Evolutionary conservation across 169 alveolate species (phyloP), one percentile per base, ranked within the genome.

Genomic region (Cyclospora cayetanensis): DNA sequence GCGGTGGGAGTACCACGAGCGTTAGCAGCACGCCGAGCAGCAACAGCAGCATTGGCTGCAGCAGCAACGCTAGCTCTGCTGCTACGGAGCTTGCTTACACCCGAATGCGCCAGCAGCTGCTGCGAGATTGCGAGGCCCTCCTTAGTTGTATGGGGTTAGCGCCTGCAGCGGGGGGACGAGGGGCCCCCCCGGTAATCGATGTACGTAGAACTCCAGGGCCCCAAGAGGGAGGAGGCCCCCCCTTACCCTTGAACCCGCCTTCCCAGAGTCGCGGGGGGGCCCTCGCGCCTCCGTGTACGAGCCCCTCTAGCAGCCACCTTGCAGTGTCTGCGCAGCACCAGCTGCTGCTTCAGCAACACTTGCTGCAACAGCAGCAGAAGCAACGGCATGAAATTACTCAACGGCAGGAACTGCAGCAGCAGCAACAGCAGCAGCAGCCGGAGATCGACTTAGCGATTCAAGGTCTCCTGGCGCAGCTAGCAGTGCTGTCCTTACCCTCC

Each of bases 351-450:
- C 77, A 65, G 39, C 77, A 65, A 31, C 77, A 65, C 43, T 55
- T n/a, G 11, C 25, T 55, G 7, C 11, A 29, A 42, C 77, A 65
- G 77, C 77, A 65, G 77, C 77, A 65, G 77, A 37, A 65, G 41
- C 77, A n/a, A 3, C 77, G 11, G 39, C 77, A 65, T 18, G 41
- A 65, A 65, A n/a, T 18, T n/a, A 37, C 31, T 11, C 77, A 22
- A 42, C 77, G 31, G 77, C 77, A 65, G n/a, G n/a, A n/a, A 42
- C 77, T 7, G 77, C 77, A 65, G 77, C 77, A 65, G 77, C 77
- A 65, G 77, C 77, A 65, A 42, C 77, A 65, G 77, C 77, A 22
- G 77, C 77, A 22, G 77, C 77, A 22, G 77, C 77, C 77, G 77
- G 77, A 65, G 77, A 34, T 42, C 35, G 77, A 65, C 77, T 42